Percentiles rank a stretch among this genome's conserved stretches.
These are phyloP conservation scores for Mortierella sp. DNA, from an alignment of 371 early-diverging fungal species.

Conservation along the genomic window DNA sequence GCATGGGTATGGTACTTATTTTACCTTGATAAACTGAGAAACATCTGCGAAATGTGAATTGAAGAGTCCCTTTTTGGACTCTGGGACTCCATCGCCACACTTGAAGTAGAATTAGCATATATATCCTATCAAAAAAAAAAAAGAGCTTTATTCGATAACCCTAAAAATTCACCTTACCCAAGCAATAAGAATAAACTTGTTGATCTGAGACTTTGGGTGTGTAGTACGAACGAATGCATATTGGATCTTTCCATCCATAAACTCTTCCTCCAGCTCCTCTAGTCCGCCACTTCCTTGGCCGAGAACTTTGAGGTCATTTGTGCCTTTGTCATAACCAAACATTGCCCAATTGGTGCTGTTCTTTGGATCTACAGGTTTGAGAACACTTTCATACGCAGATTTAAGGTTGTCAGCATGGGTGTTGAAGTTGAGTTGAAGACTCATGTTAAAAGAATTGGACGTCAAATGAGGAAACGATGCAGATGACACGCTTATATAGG, in stretches of 20 bases:
- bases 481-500: no score
- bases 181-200: slow-evolving; percentile 91
- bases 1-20: not conserved
- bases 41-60: slow-evolving; percentile 87
- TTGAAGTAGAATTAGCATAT: no score
- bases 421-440: slow-evolving; percentile 75
- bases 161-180: slow-evolving; percentile 81
- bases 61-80: slow-evolving; percentile 89
- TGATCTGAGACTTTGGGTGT: slow-evolving; percentile 88
- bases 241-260: slow-evolving; percentile 90
- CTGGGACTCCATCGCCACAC: slow-evolving; percentile 96
- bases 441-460: slow-evolving; percentile 54
- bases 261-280: slow-evolving; percentile 91
- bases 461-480: not conserved
- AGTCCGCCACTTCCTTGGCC: slow-evolving; percentile 83
- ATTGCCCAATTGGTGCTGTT: slow-evolving; percentile 79
- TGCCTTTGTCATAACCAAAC: slow-evolving; percentile 86
- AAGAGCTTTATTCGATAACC: slow-evolving; percentile 2
- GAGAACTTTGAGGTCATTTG: slow-evolving; percentile 84
- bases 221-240: slow-evolving; percentile 88
- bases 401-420: slow-evolving; percentile 71
- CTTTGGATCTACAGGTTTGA: slow-evolving; percentile 57
- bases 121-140: slow-evolving; percentile 9
- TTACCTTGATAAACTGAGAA: slow-evolving; percentile 79
- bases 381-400: slow-evolving; percentile 77